phyloP scores from a whole-genome alignment of 768 basidiomycete species.

The Gautieria morchelliformis region DNA sequence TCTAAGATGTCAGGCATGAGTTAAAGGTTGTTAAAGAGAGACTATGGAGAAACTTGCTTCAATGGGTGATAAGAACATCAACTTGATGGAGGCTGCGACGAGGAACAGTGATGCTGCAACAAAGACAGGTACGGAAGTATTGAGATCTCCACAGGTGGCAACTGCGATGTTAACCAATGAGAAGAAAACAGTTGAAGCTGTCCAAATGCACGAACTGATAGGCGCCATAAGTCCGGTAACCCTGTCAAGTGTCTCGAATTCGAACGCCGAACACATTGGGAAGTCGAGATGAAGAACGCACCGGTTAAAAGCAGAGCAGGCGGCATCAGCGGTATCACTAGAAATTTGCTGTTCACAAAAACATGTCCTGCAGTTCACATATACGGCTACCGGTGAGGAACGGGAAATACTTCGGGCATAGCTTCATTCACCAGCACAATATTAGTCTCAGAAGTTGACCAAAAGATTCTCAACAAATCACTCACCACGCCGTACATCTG shows the following conservation, averaged over 20 bases:
- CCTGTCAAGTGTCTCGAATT: neutral
- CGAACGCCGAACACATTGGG: neutral
- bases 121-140: slow-evolving; percentile 26
- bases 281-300: neutral
- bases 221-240: slow-evolving; percentile 39
- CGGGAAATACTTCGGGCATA: slow-evolving; percentile 52
- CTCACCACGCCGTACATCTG: slow-evolving; percentile 36
- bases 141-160: slow-evolving; percentile 6
- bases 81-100: slow-evolving; percentile 26
- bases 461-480: neutral
- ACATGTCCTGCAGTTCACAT: neutral
- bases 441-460: no score
- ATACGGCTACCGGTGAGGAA: slow-evolving; percentile 30
- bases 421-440: neutral
- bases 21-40: neutral
- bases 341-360: neutral
- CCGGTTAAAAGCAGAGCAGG: slow-evolving; percentile 38
- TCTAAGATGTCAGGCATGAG: slow-evolving; percentile 4
- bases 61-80: slow-evolving; percentile 36
- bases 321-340: slow-evolving; percentile 41
- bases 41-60: slow-evolving; percentile 24
- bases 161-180: slow-evolving; percentile 15
- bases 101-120: slow-evolving; percentile 39
- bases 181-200: neutral
- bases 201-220: slow-evolving; percentile 12